Percentiles rank a stretch among this genome's conserved stretches.
Conservation (phyloP, 176 grass and related monocot species). For the Triticum turgidum region DNA sequence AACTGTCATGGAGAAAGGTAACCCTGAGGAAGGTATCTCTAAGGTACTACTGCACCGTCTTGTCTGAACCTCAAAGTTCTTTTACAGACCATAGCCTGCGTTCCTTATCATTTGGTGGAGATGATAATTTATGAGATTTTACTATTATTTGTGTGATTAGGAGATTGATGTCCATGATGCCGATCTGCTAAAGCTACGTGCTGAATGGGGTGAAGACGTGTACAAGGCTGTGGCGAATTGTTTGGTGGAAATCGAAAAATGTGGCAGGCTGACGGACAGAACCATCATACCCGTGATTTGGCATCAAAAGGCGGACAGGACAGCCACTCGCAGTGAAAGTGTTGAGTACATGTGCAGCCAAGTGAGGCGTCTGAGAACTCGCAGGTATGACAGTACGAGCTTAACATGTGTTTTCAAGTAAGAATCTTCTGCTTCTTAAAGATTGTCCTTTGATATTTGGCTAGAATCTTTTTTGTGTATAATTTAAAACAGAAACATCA, state of each 20-base stretch:
- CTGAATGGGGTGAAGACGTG: slow-evolving; percentile 13
- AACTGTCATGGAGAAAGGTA: neutral
- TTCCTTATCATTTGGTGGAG: neutral
- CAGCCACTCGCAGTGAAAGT: slow-evolving; percentile 8
- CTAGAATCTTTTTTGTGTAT: neutral
- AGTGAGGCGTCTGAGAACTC: neutral
- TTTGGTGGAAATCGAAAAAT: slow-evolving; percentile 9
- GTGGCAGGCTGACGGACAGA: neutral
- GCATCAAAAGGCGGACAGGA: slow-evolving; percentile 8
- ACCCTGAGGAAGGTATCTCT: neutral
- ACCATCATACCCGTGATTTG: neutral
- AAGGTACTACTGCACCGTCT: neutral
- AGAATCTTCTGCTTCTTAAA: neutral
- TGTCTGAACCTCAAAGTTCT: neutral
- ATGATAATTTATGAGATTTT: neutral
- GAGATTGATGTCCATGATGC: neutral
- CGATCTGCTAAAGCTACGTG: neutral
- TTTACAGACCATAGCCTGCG: neutral
- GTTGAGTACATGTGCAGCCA: slow-evolving; percentile 12
- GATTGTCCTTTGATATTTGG: neutral
- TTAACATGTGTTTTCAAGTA: neutral
- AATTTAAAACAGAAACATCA: neutral
- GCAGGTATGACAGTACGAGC: neutral
- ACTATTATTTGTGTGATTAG: neutral
- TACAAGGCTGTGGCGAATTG: neutral